Evolutionary conservation across 2,329 filamentous ascomycete genomes (phyloP).

Genomic region (Fusarium sp.): DNA sequence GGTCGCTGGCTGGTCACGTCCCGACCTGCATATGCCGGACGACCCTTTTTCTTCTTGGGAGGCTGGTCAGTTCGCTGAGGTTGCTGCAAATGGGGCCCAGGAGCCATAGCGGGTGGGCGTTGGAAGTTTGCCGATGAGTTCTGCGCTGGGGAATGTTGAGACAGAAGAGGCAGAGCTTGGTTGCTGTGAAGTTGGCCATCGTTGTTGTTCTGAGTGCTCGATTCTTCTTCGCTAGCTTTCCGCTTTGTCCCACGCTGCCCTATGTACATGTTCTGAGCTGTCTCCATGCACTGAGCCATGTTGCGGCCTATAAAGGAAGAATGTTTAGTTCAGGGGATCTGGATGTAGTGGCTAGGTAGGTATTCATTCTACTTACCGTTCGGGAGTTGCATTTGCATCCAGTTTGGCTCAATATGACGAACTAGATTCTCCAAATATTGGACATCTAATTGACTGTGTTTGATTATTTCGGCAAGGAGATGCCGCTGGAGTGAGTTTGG

Average conservation of each 20-base stretch:
- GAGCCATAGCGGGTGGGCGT: conserved; percentile 29
- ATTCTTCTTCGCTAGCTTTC: conserved; percentile 39
- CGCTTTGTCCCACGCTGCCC: conserved; percentile 47
- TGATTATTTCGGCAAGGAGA: conserved; percentile 67
- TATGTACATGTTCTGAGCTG: conserved; percentile 51
- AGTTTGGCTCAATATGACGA: conserved; percentile 54
- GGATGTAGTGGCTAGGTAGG: not conserved
- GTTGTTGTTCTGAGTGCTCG: conserved; percentile 45
- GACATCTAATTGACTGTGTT: conserved; percentile 61
- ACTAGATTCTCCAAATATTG: conserved; percentile 58
- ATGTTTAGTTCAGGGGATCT: not conserved
- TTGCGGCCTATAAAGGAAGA: conserved; percentile 54
- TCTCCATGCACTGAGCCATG: conserved; percentile 56
- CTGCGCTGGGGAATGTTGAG: not conserved
- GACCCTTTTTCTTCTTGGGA: conserved; percentile 54
- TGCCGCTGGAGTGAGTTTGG: conserved; percentile 56
- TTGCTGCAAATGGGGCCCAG: conserved; percentile 2
- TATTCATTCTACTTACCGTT: conserved; percentile 48
- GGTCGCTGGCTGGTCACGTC: conserved; percentile 45
- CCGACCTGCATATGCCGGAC: conserved; percentile 57
- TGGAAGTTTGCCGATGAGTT: conserved; percentile 35
- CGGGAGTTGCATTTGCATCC: conserved; percentile 60
- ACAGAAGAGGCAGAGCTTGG: conserved; percentile 1
- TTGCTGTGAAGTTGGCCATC: not conserved
- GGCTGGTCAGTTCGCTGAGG: conserved; percentile 1